Evolutionary conservation across 179 eudicot genomes (phyloP).

Genomic region (Actinidia chinensis): DNA sequence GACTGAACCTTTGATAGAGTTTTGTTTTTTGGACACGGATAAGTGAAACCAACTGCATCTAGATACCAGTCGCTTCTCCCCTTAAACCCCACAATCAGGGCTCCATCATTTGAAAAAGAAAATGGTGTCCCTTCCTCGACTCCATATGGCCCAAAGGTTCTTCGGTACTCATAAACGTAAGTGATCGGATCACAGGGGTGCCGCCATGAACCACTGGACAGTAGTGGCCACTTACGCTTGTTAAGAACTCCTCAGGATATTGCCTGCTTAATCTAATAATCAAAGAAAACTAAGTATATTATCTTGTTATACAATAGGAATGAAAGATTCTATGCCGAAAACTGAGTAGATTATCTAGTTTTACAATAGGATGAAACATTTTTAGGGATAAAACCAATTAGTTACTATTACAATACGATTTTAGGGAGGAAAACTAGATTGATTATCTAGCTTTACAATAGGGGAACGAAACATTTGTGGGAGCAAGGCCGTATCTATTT

Average conservation of each 20-base stretch:
- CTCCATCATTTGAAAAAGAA: slow-evolving; percentile 50
- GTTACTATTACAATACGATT: too few species aligned
- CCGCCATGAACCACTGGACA: slow-evolving; percentile 52
- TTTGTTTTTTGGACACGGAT: slow-evolving; percentile 21
- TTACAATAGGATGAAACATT: too few species aligned
- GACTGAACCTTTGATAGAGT: slow-evolving; percentile 28
- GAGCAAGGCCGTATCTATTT: too few species aligned
- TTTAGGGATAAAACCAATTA: too few species aligned
- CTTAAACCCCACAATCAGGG: slow-evolving; percentile 49
- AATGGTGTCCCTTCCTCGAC: slow-evolving; percentile 60
- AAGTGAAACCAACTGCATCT: slow-evolving; percentile 54
- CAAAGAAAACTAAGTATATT: neutral
- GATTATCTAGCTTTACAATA: too few species aligned
- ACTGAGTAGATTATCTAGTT: too few species aligned
- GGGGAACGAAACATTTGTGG: neutral
- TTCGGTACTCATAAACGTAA: slow-evolving; percentile 50
- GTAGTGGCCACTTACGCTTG: slow-evolving; percentile 49
- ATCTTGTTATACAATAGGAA: neutral
- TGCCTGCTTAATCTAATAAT: slow-evolving; percentile 53
- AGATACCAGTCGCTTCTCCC: slow-evolving; percentile 64
- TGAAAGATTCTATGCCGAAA: too few species aligned
- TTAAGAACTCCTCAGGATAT: slow-evolving; percentile 53
- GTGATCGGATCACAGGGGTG: slow-evolving; percentile 52
- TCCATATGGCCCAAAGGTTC: slow-evolving; percentile 62
- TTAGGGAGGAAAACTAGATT: too few species aligned